Conservation (phyloP, 1,284 basidiomycete genomes). For the Athelia sp. region DNA sequence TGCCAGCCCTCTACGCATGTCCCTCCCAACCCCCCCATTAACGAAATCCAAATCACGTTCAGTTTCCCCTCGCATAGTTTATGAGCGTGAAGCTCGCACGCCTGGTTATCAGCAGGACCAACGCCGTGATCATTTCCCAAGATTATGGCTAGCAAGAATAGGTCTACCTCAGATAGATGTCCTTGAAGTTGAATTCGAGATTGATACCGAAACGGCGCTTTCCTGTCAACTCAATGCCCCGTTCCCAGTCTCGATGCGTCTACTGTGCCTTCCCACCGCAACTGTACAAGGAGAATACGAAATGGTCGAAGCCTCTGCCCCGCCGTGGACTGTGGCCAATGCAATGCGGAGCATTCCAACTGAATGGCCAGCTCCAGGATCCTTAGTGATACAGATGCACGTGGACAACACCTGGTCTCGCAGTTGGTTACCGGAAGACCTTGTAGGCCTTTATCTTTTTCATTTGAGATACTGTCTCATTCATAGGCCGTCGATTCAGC, state of each 20-base stretch:
- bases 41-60: too few relatives aligned
- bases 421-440: conserved; percentile 29
- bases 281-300: conserved; percentile 23
- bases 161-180: conserved; percentile 25
- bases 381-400: conserved; percentile 42
- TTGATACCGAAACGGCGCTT: conserved; percentile 23
- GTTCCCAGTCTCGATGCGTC: conserved; percentile 25
- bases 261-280: conserved; percentile 34
- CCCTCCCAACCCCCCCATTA: too few relatives aligned
- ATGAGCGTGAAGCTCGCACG: too few relatives aligned
- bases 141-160: conserved; percentile 32
- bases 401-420: conserved; percentile 18
- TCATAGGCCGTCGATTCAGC: conserved; percentile 12
- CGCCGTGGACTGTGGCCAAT: conserved; percentile 25
- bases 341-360: conserved; percentile 28
- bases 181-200: conserved; percentile 21
- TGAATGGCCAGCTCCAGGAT: conserved; percentile 43
- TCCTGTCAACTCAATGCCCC: conserved; percentile 15
- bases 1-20: too few relatives aligned
- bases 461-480: conserved; percentile 8
- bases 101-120: too few relatives aligned
- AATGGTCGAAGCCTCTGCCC: conserved; percentile 15
- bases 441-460: conserved; percentile 27
- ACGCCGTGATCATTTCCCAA: conserved; percentile 23
- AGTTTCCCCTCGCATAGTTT: too few relatives aligned